Conservation (phyloP, 805 yeast species). For the Saturnispora bothae region DNA sequence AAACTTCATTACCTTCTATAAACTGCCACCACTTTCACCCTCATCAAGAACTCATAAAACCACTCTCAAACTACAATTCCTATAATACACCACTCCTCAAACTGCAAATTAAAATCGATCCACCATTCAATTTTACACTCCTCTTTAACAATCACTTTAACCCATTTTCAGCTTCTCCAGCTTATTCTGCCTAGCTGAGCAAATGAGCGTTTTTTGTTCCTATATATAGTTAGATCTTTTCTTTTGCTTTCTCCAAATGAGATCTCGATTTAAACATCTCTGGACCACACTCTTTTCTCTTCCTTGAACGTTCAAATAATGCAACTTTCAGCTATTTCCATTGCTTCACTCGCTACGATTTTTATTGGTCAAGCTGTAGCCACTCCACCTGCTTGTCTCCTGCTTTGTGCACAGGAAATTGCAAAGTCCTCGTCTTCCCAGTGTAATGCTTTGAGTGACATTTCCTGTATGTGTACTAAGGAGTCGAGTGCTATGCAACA, state of each 20-base stretch:
- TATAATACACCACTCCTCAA: too few species aligned
- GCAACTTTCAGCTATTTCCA: neutral
- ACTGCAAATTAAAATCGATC: too few species aligned
- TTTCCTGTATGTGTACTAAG: constrained; percentile 56
- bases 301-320: neutral
- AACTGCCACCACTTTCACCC: too few species aligned
- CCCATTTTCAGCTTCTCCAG: too few species aligned
- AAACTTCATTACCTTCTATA: too few species aligned
- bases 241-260: too few species aligned
- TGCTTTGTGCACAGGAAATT: constrained; percentile 79
- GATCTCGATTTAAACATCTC: too few species aligned
- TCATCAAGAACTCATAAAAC: too few species aligned
- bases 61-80: too few species aligned
- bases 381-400: constrained; percentile 84
- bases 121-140: too few species aligned
- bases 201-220: neutral
- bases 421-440: constrained; percentile 38
- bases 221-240: neutral
- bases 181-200: neutral
- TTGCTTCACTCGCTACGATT: neutral
- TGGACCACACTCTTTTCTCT: neutral
- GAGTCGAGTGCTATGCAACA: constrained; percentile 41
- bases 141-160: too few species aligned
- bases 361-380: constrained; percentile 28
- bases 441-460: constrained; percentile 52